Percentiles rank a stretch among this genome's conserved stretches.
Evolutionary conservation across 2,329 filamentous ascomycete genomes (phyloP).

Genomic region (Epichloe amarillans): DNA sequence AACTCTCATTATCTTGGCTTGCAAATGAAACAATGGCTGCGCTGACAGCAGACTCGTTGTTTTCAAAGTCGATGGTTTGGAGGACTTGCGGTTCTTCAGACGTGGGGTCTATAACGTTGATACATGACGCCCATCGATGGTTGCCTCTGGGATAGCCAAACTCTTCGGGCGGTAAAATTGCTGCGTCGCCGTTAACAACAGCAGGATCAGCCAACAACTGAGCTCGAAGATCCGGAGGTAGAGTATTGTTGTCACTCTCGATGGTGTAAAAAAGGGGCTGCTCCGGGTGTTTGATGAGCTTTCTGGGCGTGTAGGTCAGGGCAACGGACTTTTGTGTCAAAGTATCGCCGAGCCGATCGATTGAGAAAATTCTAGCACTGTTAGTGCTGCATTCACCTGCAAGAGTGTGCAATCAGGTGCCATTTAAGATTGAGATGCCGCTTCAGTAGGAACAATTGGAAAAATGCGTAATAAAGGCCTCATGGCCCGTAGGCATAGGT

Average conservation of each 20-base stretch:
- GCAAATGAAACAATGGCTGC: conserved; percentile 74
- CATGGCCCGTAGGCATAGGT: conserved; percentile 42
- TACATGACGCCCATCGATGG: conserved; percentile 90
- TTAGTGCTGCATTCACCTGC: conserved; percentile 1
- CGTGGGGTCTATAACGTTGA: conserved; percentile 79
- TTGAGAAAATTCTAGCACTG: conserved; percentile 63
- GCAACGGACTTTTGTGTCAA: conserved; percentile 77
- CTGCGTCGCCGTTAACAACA: conserved; percentile 58
- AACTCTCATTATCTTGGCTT: conserved; percentile 77
- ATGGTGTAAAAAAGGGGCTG: conserved; percentile 79
- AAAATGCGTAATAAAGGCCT: conserved; percentile 39
- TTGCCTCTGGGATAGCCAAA: conserved; percentile 79
- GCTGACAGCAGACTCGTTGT: conserved; percentile 87
- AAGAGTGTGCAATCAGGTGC: background rate
- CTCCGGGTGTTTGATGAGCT: conserved; percentile 77
- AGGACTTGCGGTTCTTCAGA: conserved; percentile 55
- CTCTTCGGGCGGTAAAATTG: conserved; percentile 59
- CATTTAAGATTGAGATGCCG: conserved; percentile 14
- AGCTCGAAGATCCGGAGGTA: conserved; percentile 66
- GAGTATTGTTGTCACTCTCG: conserved; percentile 82
- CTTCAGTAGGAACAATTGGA: conserved; percentile 98
- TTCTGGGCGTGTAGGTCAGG: conserved; percentile 79
- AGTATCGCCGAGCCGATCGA: conserved; percentile 75
- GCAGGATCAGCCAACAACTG: conserved; percentile 60
- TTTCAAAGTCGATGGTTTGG: conserved; percentile 66